phyloP scores from a whole-genome alignment of 2,329 filamentous ascomycete species.

The Fusarium nisikadoi region DNA sequence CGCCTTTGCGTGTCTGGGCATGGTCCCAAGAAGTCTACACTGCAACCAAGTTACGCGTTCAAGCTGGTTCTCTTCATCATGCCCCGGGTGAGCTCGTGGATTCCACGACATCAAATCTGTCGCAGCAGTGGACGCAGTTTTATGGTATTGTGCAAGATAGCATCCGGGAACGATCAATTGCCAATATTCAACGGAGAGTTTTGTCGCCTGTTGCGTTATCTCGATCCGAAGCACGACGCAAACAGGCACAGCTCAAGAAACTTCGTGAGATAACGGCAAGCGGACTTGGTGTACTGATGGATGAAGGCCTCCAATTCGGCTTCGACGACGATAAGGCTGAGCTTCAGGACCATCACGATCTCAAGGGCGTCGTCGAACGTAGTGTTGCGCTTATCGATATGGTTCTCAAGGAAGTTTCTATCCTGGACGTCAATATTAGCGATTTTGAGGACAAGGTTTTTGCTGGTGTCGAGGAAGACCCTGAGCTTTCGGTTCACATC shows the following conservation, averaged over 20 bases:
- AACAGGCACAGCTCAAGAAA: slow-evolving; percentile 76
- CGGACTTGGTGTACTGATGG: slow-evolving; percentile 86
- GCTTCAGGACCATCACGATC: slow-evolving; percentile 60
- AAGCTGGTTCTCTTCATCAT: slow-evolving; percentile 45
- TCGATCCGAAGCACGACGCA: slow-evolving; percentile 78
- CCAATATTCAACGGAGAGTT: slow-evolving; percentile 75
- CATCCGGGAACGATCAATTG: slow-evolving; percentile 76
- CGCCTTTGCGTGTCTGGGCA: slow-evolving; percentile 77
- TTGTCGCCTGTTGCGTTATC: slow-evolving; percentile 82
- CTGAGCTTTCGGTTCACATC: slow-evolving; percentile 64
- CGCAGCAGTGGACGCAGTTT: slow-evolving; percentile 73
- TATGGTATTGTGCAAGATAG: slow-evolving; percentile 83
- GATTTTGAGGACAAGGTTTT: slow-evolving; percentile 76
- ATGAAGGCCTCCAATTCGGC: slow-evolving; percentile 80
- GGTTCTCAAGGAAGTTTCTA: slow-evolving; percentile 77
- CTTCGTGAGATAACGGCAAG: slow-evolving; percentile 85
- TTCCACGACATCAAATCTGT: slow-evolving; percentile 53
- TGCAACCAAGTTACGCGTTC: slow-evolving; percentile 64
- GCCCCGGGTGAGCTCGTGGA: slow-evolving; percentile 49
- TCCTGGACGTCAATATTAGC: slow-evolving; percentile 68
- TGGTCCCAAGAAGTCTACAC: slow-evolving; percentile 77
- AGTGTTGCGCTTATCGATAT: slow-evolving; percentile 89
- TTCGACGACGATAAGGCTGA: slow-evolving; percentile 68
- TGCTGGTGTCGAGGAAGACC: slow-evolving; percentile 69
- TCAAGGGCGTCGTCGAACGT: slow-evolving; percentile 79